These are phyloP conservation scores for Thermothielavioides terrestris DNA, from an alignment of 495 filamentous ascomycete species.

Conservation along the genomic window DNA sequence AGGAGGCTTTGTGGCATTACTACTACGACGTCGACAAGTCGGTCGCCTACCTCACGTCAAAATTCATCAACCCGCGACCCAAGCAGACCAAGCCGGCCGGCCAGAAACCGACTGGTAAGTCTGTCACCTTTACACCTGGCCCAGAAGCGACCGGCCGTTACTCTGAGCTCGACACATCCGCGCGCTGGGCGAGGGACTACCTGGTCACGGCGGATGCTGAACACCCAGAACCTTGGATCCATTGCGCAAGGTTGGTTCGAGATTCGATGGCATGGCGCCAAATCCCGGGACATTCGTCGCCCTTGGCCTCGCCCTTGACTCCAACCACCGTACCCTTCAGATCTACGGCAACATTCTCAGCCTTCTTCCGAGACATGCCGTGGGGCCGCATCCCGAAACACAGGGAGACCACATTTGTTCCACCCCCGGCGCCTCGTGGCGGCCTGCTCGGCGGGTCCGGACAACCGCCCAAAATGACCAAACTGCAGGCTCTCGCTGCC, in stretches of 20 bases:
- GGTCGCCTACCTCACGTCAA: constrained; percentile 66
- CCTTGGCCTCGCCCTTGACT: not conserved
- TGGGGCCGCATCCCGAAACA: constrained; percentile 73
- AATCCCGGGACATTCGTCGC: not conserved
- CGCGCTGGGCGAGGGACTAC: constrained; percentile 8
- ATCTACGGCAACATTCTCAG: constrained; percentile 5
- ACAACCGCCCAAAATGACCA: constrained; percentile 65
- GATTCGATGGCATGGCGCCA: not conserved
- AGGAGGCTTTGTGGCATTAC: constrained; percentile 90
- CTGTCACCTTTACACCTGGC: constrained; percentile 15
- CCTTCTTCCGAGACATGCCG: constrained; percentile 74
- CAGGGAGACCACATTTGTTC: constrained; percentile 58
- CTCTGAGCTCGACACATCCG: not conserved
- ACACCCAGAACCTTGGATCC: not conserved
- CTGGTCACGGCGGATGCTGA: not conserved
- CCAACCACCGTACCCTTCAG: not conserved
- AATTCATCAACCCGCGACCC: constrained; percentile 33
- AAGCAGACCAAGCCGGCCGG: constrained; percentile 24
- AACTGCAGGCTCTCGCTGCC: constrained; percentile 82
- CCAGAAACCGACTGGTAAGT: constrained; percentile 47
- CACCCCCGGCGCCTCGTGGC: constrained; percentile 51
- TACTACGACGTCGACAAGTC: constrained; percentile 88
- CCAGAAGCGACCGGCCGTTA: not conserved
- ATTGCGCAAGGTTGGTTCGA: not conserved
- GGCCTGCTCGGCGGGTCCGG: constrained; percentile 69